Percentiles rank a stretch among this genome's conserved stretches.
phyloP scores from a whole-genome alignment of 345 rosid genomes.

The Populus davidiana region DNA sequence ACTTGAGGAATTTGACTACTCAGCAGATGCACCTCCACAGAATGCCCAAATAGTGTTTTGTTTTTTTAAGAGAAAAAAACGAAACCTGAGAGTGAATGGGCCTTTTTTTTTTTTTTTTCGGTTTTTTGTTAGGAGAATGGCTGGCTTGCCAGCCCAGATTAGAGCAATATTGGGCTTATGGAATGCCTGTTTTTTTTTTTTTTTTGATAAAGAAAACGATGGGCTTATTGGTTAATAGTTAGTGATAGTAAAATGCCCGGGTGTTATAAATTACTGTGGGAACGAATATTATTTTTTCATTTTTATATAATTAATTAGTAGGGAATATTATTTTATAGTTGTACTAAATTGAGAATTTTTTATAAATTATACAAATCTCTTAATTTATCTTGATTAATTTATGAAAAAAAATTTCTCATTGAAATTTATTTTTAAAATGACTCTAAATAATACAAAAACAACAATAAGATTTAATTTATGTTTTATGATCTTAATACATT shows the following conservation, averaged over 20 bases:
- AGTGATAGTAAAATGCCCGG: background rate
- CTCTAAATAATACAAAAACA: background rate
- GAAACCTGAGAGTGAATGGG: background rate
- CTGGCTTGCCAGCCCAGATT: background rate
- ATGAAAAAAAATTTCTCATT: background rate
- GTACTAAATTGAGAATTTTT: background rate
- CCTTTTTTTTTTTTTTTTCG: background rate
- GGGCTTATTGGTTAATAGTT: background rate
- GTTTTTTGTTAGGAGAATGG: background rate
- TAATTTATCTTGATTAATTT: background rate
- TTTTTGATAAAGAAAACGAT: background rate
- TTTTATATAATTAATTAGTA: background rate
- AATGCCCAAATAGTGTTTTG: too few species aligned
- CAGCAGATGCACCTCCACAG: too few species aligned
- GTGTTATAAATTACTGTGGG: background rate
- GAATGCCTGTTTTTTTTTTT: background rate
- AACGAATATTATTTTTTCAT: background rate
- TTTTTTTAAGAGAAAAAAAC: too few species aligned
- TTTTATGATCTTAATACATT: background rate
- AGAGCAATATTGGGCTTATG: background rate
- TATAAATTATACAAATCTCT: background rate
- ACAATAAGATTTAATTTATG: background rate
- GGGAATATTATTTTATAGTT: background rate
- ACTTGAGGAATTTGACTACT: background rate
- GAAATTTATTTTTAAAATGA: background rate